Conservation (phyloP, 257 asterid species). For the Misopates orontium region DNA sequence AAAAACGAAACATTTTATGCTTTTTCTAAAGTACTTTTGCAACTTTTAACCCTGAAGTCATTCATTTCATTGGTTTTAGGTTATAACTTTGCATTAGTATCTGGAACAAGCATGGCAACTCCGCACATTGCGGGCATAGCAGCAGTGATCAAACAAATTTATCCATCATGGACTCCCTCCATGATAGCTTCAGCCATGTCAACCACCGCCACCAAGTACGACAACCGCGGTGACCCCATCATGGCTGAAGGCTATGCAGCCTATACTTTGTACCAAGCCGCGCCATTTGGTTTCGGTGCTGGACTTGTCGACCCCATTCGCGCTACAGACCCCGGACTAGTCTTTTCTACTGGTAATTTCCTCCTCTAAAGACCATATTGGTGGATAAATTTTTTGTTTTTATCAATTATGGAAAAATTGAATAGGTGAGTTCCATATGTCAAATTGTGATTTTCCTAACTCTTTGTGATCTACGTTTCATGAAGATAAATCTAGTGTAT, state of each 20-base stretch:
- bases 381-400: no score
- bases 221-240: conserved; percentile 75
- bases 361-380: no score
- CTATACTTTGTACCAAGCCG: conserved; percentile 53
- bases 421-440: no score
- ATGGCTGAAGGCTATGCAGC: conserved; percentile 77
- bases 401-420: no score
- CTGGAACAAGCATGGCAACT: conserved; percentile 99
- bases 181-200: conserved; percentile 94
- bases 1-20: conserved; percentile 1
- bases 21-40: neutral
- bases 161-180: conserved; percentile 84
- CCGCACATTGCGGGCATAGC: conserved; percentile 91
- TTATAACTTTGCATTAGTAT: conserved; percentile 58
- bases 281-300: conserved; percentile 84
- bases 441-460: no score
- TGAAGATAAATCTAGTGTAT: no score
- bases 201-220: conserved; percentile 73
- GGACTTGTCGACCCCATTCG: conserved; percentile 77
- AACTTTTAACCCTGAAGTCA: no score
- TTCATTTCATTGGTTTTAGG: conserved; percentile 44
- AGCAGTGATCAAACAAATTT: conserved; percentile 70
- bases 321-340: conserved; percentile 75
- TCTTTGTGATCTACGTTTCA: no score
- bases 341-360: conserved; percentile 59